Evolutionary conservation across 2,329 filamentous ascomycete species (phyloP).

Genomic region (Claviceps monticola): DNA sequence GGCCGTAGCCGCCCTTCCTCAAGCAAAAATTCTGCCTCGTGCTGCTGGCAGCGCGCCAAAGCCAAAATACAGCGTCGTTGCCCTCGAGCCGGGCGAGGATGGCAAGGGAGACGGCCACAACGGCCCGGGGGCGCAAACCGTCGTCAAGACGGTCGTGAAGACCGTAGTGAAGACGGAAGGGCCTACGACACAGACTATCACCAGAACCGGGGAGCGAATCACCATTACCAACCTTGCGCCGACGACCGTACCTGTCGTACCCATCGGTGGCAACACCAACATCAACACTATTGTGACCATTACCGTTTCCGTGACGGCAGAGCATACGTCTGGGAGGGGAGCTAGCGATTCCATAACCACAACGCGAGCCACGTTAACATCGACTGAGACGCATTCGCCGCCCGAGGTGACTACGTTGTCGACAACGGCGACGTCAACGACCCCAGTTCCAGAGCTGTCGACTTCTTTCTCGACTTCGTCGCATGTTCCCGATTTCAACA

Average conservation of each 20-base stretch:
- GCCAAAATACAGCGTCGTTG: constrained; percentile 25
- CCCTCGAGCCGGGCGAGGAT: constrained; percentile 20
- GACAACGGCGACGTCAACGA: too few relatives aligned
- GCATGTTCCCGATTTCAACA: background rate
- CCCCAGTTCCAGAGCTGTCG: background rate
- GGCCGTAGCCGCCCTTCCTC: constrained; percentile 16
- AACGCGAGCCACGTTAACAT: background rate
- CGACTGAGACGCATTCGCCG: background rate
- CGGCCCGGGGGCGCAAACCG: constrained; percentile 8
- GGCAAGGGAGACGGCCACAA: constrained; percentile 5
- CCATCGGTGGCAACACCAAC: constrained; percentile 10
- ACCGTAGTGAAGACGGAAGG: constrained; percentile 17
- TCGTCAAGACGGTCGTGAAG: constrained; percentile 17
- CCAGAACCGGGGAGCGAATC: constrained; percentile 9
- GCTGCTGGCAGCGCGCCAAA: constrained; percentile 10
- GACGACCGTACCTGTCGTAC: constrained; percentile 15
- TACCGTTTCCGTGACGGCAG: background rate
- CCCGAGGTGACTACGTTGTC: background rate
- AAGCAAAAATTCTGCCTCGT: constrained; percentile 12
- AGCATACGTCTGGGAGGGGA: background rate
- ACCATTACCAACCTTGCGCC: constrained; percentile 8
- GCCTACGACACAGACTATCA: constrained; percentile 13
- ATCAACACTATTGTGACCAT: constrained; percentile 1
- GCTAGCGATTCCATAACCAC: background rate
- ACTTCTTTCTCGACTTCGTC: background rate